phyloP scores from a whole-genome alignment of 2,329 filamentous ascomycete species.

The Hypoxylon rubiginosum region DNA sequence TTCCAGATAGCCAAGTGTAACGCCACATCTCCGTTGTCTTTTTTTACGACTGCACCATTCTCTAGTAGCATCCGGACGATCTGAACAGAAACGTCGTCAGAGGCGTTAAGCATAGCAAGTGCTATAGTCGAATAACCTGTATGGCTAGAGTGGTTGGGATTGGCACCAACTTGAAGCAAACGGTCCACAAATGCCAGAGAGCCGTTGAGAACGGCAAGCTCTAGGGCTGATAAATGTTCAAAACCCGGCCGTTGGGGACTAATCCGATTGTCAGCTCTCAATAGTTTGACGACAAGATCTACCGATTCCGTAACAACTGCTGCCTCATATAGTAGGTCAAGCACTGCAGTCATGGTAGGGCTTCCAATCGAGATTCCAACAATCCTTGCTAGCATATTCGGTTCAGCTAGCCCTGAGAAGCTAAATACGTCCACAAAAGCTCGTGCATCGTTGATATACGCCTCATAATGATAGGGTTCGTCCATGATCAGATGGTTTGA shows the following conservation, averaged over 20 bases:
- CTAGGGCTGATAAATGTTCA: background rate
- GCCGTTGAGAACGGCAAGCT: background rate
- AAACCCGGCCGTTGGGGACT: background rate
- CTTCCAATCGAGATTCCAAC: slow-evolving; percentile 3
- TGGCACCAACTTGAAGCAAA: background rate
- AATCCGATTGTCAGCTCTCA: slow-evolving; percentile 5
- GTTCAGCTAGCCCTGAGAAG: slow-evolving; percentile 7
- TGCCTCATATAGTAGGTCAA: slow-evolving; percentile 14
- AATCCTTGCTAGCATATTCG: slow-evolving; percentile 5
- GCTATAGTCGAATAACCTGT: background rate
- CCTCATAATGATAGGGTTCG: background rate
- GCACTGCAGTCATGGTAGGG: slow-evolving; percentile 9
- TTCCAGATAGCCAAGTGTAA: background rate
- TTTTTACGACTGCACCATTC: background rate
- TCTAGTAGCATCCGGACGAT: slow-evolving; percentile 1
- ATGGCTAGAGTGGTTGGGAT: background rate
- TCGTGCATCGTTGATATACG: slow-evolving; percentile 5
- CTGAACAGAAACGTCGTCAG: background rate
- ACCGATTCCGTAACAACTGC: slow-evolving; percentile 11
- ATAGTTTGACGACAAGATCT: slow-evolving; percentile 9
- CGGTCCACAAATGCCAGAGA: background rate
- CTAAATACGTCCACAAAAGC: slow-evolving; percentile 9
- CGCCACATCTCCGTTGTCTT: background rate
- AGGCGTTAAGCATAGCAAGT: background rate
- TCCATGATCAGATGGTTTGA: slow-evolving; percentile 21